These are phyloP conservation scores for Aspergillus sp. DNA, from an alignment of 2,329 filamentous ascomycete genomes.

Conservation along the genomic window DNA sequence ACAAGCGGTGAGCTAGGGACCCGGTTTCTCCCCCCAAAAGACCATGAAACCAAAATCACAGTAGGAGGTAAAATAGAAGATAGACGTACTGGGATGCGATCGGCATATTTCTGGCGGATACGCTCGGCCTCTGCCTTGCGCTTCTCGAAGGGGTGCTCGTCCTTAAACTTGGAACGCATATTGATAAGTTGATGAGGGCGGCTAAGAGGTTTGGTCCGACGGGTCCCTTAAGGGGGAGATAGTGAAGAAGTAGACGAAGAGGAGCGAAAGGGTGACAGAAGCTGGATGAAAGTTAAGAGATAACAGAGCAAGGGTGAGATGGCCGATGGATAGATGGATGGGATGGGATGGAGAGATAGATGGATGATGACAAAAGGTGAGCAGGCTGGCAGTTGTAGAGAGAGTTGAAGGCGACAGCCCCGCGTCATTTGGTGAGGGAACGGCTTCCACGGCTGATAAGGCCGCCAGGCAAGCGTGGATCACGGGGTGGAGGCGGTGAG, in stretches of 20 bases:
- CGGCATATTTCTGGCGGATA: constrained; percentile 97
- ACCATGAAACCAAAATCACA: not conserved
- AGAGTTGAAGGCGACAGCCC: constrained; percentile 26
- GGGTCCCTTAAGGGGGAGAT: constrained; percentile 3
- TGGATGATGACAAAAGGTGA: constrained; percentile 32
- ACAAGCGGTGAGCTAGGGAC: constrained; percentile 34
- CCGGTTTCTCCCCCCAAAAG: not conserved
- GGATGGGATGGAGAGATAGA: constrained; percentile 24
- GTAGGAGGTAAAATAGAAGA: constrained; percentile 7
- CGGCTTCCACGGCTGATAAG: constrained; percentile 21
- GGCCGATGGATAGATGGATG: constrained; percentile 19
- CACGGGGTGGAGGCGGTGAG: constrained; percentile 30
- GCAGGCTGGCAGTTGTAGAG: constrained; percentile 14
- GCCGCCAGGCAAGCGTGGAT: constrained; percentile 16
- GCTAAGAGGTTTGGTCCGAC: not conserved
- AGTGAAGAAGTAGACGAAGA: constrained; percentile 5
- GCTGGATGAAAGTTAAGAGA: constrained; percentile 15
- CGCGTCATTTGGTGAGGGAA: constrained; percentile 27
- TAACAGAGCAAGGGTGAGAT: constrained; percentile 10
- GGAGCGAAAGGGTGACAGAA: constrained; percentile 12
- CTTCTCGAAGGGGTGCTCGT: constrained; percentile 99
- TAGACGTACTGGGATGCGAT: constrained; percentile 86
- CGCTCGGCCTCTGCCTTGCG: constrained; percentile 99
- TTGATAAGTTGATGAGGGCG: constrained; percentile 41
- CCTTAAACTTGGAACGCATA: constrained; percentile 99